Evolutionary conservation across 1,139 yeast species (phyloP), one percentile per base, ranked within the genome.

Genomic region (Hanseniaspora uvarum): DNA sequence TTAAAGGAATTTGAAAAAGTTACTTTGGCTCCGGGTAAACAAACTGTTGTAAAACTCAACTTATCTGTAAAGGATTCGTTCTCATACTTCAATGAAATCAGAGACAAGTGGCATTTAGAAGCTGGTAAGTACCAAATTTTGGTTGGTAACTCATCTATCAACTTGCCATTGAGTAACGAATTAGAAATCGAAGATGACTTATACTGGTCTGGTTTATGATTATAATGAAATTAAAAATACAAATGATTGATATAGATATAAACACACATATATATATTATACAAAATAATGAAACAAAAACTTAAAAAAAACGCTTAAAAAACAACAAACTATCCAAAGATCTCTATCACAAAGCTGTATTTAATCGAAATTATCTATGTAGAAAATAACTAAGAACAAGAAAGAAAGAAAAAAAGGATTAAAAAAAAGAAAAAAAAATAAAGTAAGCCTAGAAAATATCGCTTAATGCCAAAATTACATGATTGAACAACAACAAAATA

Each of bases 1-100:
- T 71, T 79, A 61, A 78, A 75, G 63, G 81, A 74, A 44, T 79
- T 76, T 60, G 72, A 67, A 44, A 79, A 79, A 65, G 74, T 77
- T n/a, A 60, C 59, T 36, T 62, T 79, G 56, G 61, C 65, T 39
- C 65, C 77, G 3, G 76, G 76, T 16, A 70, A 73, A 60, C 58
- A 70, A 33, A 65, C 67, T 56, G 60, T 66, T 4, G 78, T 72
- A 28, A 57, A 61, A 2, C 58, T 77, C 33, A 58, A 59, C n/a
- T 59, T 76, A 28, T 68, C 72, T 1, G 57, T 72, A 56, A 75
- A 74, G 59, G 78, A 78, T 58, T 76, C 80, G 26, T 70, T 76
- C 6, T 77, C 82, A 0, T 78, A 69, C 70, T 79, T 76, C 72
- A 76, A 78, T 62, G 74, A 71, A 53, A 70, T 70, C 61, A 67